Evolutionary conservation across 192 early-diverging fungal genomes (phyloP).

Genomic region (Linnemannia exigua): DNA sequence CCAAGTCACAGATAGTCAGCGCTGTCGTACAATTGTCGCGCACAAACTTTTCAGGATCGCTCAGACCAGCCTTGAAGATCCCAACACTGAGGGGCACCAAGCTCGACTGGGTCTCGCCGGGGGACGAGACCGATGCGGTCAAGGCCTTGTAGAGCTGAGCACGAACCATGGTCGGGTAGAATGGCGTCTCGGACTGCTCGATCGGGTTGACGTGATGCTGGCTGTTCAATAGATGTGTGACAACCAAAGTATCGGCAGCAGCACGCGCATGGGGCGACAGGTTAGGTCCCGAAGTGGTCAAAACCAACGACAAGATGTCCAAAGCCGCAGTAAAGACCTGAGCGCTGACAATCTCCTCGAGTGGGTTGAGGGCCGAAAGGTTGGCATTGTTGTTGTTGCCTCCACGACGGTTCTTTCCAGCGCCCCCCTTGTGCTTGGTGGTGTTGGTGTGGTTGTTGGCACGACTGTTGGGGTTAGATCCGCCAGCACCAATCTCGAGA

Average conservation of each 20-base stretch:
- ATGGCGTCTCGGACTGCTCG: constrained; percentile 39
- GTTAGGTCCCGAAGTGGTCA: constrained; percentile 47
- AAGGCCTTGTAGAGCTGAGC: constrained; percentile 46
- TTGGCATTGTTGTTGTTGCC: constrained; percentile 17
- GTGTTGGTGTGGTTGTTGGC: constrained; percentile 51
- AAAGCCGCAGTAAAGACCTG: constrained; percentile 37
- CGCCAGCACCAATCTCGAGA: constrained; percentile 41
- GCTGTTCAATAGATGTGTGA: constrained; percentile 47
- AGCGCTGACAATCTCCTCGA: constrained; percentile 44
- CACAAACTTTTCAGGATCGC: constrained; percentile 56
- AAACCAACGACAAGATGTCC: constrained; percentile 32
- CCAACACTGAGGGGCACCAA: constrained; percentile 45
- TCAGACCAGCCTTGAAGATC: constrained; percentile 51
- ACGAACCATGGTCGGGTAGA: constrained; percentile 37
- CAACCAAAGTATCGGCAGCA: constrained; percentile 46
- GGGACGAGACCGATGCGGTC: constrained; percentile 38
- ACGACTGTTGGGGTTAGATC: constrained; percentile 35
- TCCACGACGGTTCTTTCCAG: constrained; percentile 49
- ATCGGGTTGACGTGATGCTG: constrained; percentile 52
- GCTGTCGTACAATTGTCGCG: constrained; percentile 47
- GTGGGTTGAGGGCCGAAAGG: constrained; percentile 10
- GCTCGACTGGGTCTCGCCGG: constrained; percentile 50
- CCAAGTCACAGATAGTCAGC: constrained; percentile 67
- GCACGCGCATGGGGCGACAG: constrained; percentile 43
- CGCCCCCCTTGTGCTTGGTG: constrained; percentile 45